Base-by-base conservation (phyloP, 306 rosid genomes). In the Neltuma alba region DNA sequence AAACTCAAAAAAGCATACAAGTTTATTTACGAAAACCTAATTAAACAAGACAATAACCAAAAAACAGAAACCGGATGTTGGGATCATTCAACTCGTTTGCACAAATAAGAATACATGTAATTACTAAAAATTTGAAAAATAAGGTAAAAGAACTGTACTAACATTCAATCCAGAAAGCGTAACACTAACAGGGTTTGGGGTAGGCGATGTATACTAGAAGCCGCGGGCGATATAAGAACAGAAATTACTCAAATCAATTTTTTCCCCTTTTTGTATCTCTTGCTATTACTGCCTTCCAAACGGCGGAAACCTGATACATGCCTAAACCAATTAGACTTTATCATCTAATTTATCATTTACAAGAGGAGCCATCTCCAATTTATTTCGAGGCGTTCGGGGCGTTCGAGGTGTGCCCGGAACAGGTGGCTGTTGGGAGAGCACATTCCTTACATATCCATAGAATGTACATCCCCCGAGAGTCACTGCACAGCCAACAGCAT, bases 281-380 rank as follows among this genome's bases (percentile, higher is more conserved):
- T 62, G 83, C 85, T 87, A 84, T 83, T 67, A 82, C 76, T 74
- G 78, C 71, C 85, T 71, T 74, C 41, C 52, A 44, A 75, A 71
- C 2, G 88, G 67, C 73, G 70, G 67, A 72, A 83, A 83, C 74
- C 54, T 50, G 61, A 71, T 76, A 36, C 28, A 18, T 28, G 62
- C 66, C 80, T 79, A 67, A 76, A 50, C 15, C 42, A 58, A 72
- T 82, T 72, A 95, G 85, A 90, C 85, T 86, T 91, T 92, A 60
- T 92, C 91, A 86, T 92, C 98, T 86, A 91, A 76, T 82, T 91
- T 95, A 76, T 95, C 99, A 89, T 91, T 94, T 90, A 95, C 98
- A 84, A 95, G 98, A 48, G 99, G 97, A 60, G 81, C 89, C 85
- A 92, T 79, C 92, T 95, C 99, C 87, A 87, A 82, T 81, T 85